Percentiles rank a stretch among this genome's conserved stretches.
Evolutionary conservation across 2,329 filamentous ascomycete genomes (phyloP).

Genomic region (Penicillium sp.): DNA sequence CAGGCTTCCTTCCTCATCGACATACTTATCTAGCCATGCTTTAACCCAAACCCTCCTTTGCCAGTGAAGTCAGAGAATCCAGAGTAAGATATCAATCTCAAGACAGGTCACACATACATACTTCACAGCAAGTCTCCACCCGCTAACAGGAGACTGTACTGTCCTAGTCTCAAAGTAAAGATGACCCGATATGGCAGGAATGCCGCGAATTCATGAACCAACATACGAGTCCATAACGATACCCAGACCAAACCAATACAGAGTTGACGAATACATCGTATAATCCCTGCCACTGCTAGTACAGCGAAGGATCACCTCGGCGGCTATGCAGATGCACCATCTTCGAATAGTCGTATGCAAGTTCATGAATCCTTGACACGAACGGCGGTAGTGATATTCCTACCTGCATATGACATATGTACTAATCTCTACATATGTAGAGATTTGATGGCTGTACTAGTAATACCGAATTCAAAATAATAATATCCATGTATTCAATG

Average conservation of each 20-base stretch:
- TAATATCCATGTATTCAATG: not conserved
- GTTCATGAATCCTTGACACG: not conserved
- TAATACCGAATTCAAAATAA: not conserved
- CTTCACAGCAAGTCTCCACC: too few species aligned
- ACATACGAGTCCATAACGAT: not conserved
- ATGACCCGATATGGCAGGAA: not conserved
- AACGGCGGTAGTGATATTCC: not conserved
- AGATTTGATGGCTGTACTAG: not conserved
- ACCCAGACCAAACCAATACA: not conserved
- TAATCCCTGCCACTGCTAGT: not conserved
- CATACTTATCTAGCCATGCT: too few species aligned
- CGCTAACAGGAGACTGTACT: too few species aligned
- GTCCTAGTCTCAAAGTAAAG: too few species aligned
- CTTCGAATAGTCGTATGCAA: not conserved
- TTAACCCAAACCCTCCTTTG: too few species aligned
- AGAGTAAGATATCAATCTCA: too few species aligned
- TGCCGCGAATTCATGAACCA: not conserved
- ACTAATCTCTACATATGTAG: not conserved
- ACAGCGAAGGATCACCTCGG: not conserved
- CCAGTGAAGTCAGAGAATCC: too few species aligned
- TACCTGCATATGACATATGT: not conserved
- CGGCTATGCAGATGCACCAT: not conserved
- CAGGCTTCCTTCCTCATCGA: too few species aligned
- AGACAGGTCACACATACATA: too few species aligned
- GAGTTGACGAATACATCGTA: not conserved